Percentiles rank a stretch among this genome's conserved stretches.
These are phyloP conservation scores for Talaromyces thailandensis DNA, from an alignment of 495 filamentous ascomycete genomes.

Conservation along the genomic window DNA sequence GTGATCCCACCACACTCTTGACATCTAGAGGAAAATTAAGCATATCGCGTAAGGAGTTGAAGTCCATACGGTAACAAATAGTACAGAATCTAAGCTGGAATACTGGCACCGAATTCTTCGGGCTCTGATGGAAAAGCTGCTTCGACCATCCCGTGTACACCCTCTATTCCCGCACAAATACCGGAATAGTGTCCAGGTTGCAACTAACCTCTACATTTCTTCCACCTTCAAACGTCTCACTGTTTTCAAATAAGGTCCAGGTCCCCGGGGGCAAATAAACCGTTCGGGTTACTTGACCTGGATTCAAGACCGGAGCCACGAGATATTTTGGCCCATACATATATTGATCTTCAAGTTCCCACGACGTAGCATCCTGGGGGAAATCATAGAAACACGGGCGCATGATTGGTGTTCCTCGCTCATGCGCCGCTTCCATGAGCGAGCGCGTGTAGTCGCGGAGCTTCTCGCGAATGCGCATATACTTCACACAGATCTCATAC, in stretches of 20 bases:
- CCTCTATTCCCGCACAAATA: constrained; percentile 20
- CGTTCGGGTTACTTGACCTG: constrained; percentile 19
- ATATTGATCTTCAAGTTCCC: constrained; percentile 21
- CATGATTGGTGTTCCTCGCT: constrained; percentile 20
- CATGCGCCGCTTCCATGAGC: constrained; percentile 15
- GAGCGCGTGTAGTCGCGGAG: constrained; percentile 12
- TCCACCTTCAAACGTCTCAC: constrained; percentile 16
- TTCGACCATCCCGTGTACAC: not conserved
- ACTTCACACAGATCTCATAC: constrained; percentile 16
- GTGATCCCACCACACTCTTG: no score
- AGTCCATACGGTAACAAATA: no score
- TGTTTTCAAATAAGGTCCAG: not conserved
- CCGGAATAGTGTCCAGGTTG: constrained; percentile 41
- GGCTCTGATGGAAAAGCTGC: no score
- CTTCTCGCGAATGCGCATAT: constrained; percentile 21
- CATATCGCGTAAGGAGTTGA: no score
- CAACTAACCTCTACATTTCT: constrained; percentile 28
- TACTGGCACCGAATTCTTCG: no score
- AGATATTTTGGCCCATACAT: constrained; percentile 22
- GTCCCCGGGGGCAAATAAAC: constrained; percentile 17
- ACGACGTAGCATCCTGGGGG: constrained; percentile 8
- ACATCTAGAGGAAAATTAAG: no score
- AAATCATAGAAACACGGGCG: constrained; percentile 24
- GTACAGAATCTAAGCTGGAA: no score
- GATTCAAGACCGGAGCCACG: constrained; percentile 16